Evolutionary conservation across 495 filamentous ascomycete species (phyloP).

Genomic region (Aspergillus haitiensis): DNA sequence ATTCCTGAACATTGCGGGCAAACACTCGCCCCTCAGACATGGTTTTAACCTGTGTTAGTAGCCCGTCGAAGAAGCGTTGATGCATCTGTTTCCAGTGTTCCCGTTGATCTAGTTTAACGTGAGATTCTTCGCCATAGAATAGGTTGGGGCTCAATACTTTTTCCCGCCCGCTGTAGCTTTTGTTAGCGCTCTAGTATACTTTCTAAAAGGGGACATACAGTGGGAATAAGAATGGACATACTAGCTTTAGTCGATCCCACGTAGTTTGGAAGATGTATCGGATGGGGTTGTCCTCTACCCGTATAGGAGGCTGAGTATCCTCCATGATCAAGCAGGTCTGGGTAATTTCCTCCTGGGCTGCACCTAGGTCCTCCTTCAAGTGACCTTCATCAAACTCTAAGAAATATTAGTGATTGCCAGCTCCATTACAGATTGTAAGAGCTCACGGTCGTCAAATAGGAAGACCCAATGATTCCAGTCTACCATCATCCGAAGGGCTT

Average conservation of each 20-base stretch:
- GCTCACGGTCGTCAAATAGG: conserved; percentile 9
- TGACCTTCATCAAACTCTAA: conserved; percentile 14
- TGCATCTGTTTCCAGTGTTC: conserved; percentile 1
- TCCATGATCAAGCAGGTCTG: not conserved
- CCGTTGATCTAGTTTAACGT: not conserved
- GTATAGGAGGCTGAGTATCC: not conserved
- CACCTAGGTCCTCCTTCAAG: not conserved
- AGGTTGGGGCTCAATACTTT: too few relatives aligned
- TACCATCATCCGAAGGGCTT: conserved; percentile 8
- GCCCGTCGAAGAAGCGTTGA: not conserved
- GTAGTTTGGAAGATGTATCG: conserved; percentile 7
- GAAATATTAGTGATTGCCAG: not conserved
- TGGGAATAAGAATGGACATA: not conserved
- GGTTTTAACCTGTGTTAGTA: not conserved
- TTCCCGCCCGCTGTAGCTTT: not conserved
- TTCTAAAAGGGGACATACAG: not conserved
- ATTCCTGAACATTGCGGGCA: conserved; percentile 2
- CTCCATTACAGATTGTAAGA: not conserved
- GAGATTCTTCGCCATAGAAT: too few relatives aligned
- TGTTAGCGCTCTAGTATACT: conserved; percentile 1
- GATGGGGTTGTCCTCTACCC: not conserved
- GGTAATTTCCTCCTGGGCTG: conserved; percentile 8
- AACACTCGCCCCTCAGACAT: not conserved
- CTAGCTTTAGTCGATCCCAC: conserved; percentile 9
- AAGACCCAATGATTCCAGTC: conserved; percentile 13